Conservation (phyloP, 225 moss, liverwort and hornwort genomes). For the Pseudoscleropodium purum region DNA sequence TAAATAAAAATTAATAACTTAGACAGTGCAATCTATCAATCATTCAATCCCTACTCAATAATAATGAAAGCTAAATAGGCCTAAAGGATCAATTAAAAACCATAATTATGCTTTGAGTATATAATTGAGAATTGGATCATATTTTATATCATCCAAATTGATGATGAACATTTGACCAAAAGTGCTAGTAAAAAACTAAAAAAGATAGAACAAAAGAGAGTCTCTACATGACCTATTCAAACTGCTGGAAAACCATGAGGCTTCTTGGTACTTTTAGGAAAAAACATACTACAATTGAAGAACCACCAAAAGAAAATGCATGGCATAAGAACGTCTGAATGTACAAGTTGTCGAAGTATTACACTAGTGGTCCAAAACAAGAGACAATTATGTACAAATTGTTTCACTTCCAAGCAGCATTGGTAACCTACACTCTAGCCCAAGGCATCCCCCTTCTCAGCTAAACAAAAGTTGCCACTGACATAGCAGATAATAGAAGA, state of each 20-base stretch:
- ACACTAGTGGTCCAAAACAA: conserved; percentile 98
- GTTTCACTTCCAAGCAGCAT: conserved; percentile 84
- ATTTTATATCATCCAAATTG: neutral
- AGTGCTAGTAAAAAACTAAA: neutral
- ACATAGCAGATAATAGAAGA: conserved; percentile 59
- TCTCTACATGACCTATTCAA: neutral
- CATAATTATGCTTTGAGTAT: neutral
- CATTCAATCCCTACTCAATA: too few species aligned
- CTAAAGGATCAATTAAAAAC: neutral
- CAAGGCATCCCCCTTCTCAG: conserved; percentile 81
- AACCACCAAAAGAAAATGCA: neutral
- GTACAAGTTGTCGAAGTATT: conserved; percentile 82
- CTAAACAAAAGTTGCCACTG: conserved; percentile 88
- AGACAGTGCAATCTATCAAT: neutral
- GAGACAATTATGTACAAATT: conserved; percentile 72
- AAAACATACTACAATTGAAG: neutral
- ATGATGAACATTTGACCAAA: neutral
- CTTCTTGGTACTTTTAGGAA: neutral
- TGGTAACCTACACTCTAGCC: conserved; percentile 96
- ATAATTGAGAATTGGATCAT: neutral
- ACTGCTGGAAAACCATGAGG: neutral
- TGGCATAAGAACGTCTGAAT: conserved; percentile 7
- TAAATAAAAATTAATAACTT: neutral
- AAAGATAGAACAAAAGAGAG: neutral
- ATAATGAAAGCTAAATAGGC: neutral